phyloP scores from a whole-genome alignment of 495 filamentous ascomycete species.

The Pseudevernia furfuracea region DNA sequence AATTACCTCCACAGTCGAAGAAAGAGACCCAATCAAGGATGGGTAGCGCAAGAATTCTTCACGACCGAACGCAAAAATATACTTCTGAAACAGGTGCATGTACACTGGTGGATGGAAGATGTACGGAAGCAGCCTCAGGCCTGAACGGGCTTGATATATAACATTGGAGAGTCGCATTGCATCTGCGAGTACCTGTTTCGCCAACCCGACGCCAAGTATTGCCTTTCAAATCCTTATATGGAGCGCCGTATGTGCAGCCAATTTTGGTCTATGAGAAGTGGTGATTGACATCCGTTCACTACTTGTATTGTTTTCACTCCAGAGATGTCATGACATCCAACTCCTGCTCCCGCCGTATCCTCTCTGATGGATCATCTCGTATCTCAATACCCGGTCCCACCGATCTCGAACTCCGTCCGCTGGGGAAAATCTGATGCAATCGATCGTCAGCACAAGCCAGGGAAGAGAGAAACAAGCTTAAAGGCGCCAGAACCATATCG shows the following conservation, averaged over 20 bases:
- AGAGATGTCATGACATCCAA: constrained; percentile 43
- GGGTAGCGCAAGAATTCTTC: background rate
- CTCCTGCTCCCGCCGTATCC: constrained; percentile 38
- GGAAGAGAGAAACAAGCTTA: background rate
- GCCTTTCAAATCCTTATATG: background rate
- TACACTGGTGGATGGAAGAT: background rate
- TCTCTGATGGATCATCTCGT: constrained; percentile 45
- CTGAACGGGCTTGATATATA: background rate
- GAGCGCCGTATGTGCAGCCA: constrained; percentile 12
- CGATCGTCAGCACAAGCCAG: constrained; percentile 3
- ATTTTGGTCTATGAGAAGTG: constrained; percentile 1
- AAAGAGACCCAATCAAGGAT: background rate
- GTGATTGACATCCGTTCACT: background rate
- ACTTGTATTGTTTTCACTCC: constrained; percentile 30
- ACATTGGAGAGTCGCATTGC: background rate
- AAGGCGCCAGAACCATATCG: background rate
- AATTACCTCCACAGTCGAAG: background rate
- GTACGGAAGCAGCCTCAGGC: background rate
- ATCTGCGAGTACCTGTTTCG: background rate
- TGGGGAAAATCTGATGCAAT: constrained; percentile 51
- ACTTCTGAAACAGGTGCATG: background rate
- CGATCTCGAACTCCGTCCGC: constrained; percentile 47
- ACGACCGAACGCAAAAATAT: background rate
- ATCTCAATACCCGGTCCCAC: constrained; percentile 62
- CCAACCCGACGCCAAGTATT: background rate